Evolutionary conservation across 2,329 filamentous ascomycete genomes (phyloP), one percentile per base, ranked within the genome.

Genomic region (Ascochyta viciae-villosae): DNA sequence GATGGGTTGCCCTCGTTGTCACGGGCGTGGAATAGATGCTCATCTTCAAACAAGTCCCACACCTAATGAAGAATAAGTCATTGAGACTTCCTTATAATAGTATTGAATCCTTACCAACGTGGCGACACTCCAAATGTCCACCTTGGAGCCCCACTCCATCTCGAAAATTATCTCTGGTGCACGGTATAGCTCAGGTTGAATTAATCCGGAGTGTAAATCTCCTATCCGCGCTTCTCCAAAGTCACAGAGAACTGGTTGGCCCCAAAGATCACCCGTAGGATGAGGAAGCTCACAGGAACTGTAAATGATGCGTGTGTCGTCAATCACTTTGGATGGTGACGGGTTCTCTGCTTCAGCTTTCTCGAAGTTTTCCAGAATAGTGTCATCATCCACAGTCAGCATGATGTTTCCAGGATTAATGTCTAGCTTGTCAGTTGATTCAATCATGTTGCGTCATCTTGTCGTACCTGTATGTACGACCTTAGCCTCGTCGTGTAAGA

Each of bases 371-470:
- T 74, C 60, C 23, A 80, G 66, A 4, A 79, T 71, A n/a, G 69
- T 53, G 1, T 65, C 58, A 57, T 79, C 76, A 38, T 60, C 66
- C 52, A 77, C 70, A 47, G 67, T 74, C 40, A 74, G 65, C 26
- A 81, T 64, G 45, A 80, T 77, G 54, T 80, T 81, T 54, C 74
- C 73, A 2, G 70, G 69, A 49, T 79, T 80, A 53, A 82, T 78
- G 48, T 81, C 77, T 76, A 64, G 55, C 37, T 58, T 42, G 46
- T 64, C 12, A 54, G 52, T 47, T 54, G 19, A 50, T 48, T 55
- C 33, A 48, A 57, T 57, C 22, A 49, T 39, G 39, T 51, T 54
- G 31, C 42, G 59, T 41, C 43, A 57, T 47, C 34, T 51, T 63
- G 65, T 50, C 54, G 41, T 70, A 79, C 78, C 77, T 53, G 78